Evolutionary conservation across 2,329 filamentous ascomycete genomes (phyloP).

Genomic region (Escovopsis sp.): DNA sequence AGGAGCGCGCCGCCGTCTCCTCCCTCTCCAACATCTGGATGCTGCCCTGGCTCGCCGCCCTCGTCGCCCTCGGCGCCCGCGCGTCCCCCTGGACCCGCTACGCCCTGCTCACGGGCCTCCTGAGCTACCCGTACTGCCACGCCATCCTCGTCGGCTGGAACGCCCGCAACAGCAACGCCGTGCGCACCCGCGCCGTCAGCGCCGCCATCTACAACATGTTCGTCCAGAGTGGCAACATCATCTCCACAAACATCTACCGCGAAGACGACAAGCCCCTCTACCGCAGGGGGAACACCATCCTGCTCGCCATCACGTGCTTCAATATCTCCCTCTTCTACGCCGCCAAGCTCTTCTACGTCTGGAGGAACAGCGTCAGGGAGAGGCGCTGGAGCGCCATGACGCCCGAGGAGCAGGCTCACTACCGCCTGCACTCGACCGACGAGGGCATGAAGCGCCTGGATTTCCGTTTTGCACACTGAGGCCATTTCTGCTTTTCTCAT

Average conservation of each 20-base stretch:
- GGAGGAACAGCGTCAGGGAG: constrained; percentile 30
- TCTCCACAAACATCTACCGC: constrained; percentile 24
- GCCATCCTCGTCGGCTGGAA: constrained; percentile 42
- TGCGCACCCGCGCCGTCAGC: constrained; percentile 42
- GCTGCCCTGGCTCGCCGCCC: constrained; percentile 35
- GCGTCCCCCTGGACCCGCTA: constrained; percentile 28
- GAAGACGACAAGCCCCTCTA: constrained; percentile 17
- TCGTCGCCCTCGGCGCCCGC: constrained; percentile 23
- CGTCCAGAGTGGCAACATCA: constrained; percentile 20
- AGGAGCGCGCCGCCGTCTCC: constrained; percentile 24
- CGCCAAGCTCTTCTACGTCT: constrained; percentile 37
- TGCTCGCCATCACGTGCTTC: constrained; percentile 32
- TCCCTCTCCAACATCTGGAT: constrained; percentile 37
- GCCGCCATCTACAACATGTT: constrained; percentile 41
- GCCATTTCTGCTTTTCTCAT: background rate
- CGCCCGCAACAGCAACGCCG: constrained; percentile 42
- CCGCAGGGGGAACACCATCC: constrained; percentile 31
- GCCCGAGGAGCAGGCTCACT: constrained; percentile 20
- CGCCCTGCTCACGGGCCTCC: constrained; percentile 20
- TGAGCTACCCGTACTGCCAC: constrained; percentile 25
- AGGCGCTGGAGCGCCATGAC: constrained; percentile 32
- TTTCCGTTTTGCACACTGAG: constrained; percentile 26
- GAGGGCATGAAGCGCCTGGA: constrained; percentile 30
- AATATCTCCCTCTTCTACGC: constrained; percentile 34
- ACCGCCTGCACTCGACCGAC: constrained; percentile 23